These are phyloP conservation scores for Omphalotus olearius DNA, from an alignment of 1,284 basidiomycete genomes.

Conservation along the genomic window DNA sequence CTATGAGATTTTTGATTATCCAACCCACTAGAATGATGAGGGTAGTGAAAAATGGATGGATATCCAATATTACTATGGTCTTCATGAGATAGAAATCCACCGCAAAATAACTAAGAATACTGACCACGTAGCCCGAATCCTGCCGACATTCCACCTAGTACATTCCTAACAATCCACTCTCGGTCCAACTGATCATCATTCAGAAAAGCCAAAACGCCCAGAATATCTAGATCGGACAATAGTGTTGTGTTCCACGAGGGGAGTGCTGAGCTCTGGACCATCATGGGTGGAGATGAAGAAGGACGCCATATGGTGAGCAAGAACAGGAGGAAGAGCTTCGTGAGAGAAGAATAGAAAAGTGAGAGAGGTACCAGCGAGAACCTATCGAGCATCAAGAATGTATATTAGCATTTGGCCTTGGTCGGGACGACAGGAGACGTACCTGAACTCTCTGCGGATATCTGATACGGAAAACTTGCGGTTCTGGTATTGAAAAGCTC, in stretches of 20 bases:
- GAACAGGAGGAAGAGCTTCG: conserved; percentile 82
- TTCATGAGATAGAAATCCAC: not conserved
- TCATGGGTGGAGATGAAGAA: conserved; percentile 20
- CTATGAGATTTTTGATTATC: conserved; percentile 64
- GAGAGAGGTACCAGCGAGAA: conserved; percentile 75
- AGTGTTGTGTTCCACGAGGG: conserved; percentile 15
- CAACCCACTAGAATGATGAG: conserved; percentile 76
- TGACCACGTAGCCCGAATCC: conserved; percentile 45
- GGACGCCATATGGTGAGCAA: conserved; percentile 82
- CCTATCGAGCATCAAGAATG: conserved; percentile 31
- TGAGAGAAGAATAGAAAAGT: conserved; percentile 82
- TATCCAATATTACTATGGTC: conserved; percentile 64
- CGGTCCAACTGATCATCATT: conserved; percentile 71
- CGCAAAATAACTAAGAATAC: conserved; percentile 12
- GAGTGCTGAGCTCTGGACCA: conserved; percentile 4
- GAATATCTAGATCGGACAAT: conserved; percentile 29
- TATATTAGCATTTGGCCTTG: not conserved
- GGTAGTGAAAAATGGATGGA: conserved; percentile 74
- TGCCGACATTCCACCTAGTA: conserved; percentile 80
- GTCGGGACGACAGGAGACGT: conserved; percentile 3
- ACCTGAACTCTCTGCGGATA: conserved; percentile 57
- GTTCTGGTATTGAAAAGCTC: not conserved
- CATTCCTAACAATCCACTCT: conserved; percentile 81
- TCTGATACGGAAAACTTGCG: conserved; percentile 33
- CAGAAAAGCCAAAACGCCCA: conserved; percentile 41